These are phyloP conservation scores for Suillus fuscotomentosus DNA, from an alignment of 768 basidiomycete genomes.

Conservation along the genomic window DNA sequence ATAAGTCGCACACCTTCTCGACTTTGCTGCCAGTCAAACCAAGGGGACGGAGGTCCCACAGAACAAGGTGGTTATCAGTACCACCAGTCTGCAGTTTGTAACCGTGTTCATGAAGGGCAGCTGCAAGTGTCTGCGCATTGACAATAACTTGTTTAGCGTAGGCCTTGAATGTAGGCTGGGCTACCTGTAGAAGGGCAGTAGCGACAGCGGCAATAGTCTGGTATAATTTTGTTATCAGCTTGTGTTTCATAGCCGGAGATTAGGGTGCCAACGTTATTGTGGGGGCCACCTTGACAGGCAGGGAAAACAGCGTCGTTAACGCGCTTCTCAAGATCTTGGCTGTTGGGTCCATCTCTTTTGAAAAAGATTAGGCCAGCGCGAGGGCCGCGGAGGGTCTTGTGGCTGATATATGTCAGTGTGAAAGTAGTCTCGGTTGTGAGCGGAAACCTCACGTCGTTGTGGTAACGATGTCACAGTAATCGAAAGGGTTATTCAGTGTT, in stretches of 20 bases:
- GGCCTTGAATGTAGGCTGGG: slow-evolving; percentile 83
- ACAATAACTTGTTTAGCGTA: slow-evolving; percentile 95
- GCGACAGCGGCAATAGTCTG: slow-evolving; percentile 95
- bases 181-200: slow-evolving; percentile 87
- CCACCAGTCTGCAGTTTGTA: slow-evolving; percentile 98
- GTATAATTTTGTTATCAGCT: neutral
- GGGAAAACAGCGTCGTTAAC: slow-evolving; percentile 99
- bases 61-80: slow-evolving; percentile 96
- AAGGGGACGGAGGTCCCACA: slow-evolving; percentile 96
- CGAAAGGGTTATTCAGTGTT: slow-evolving; percentile 89
- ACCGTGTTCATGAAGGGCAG: slow-evolving; percentile 68
- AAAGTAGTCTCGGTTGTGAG: neutral
- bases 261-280: slow-evolving; percentile 78
- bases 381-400: slow-evolving; percentile 98
- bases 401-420: slow-evolving; percentile 42
- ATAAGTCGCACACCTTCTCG: slow-evolving; percentile 96
- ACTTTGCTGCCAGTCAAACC: slow-evolving; percentile 98
- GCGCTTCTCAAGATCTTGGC: slow-evolving; percentile 90
- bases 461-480: slow-evolving; percentile 95
- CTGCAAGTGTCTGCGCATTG: slow-evolving; percentile 80
- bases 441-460: slow-evolving; percentile 78
- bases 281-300: slow-evolving; percentile 98
- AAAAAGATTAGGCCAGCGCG: slow-evolving; percentile 99
- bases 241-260: neutral
- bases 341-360: slow-evolving; percentile 83